Percentiles rank a stretch among this genome's conserved stretches.
These are phyloP conservation scores for Rhododendron molle DNA, from an alignment of 148 eudicot species.

Conservation along the genomic window DNA sequence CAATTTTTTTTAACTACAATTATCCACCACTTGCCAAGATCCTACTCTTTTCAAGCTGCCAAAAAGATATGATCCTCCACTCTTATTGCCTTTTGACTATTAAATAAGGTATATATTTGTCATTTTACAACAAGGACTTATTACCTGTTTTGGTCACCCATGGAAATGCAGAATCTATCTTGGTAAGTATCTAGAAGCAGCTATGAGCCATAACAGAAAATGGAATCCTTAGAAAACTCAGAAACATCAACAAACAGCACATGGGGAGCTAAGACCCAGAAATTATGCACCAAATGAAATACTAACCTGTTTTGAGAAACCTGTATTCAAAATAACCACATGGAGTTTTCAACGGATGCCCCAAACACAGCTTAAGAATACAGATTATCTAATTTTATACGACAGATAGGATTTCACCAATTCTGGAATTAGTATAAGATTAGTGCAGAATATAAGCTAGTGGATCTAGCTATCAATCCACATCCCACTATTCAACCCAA, in stretches of 20 bases:
- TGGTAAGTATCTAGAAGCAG: not conserved
- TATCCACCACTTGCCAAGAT: not conserved
- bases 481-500: slow-evolving; percentile 3
- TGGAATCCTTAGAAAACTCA: not conserved
- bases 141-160: not conserved
- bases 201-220: not conserved
- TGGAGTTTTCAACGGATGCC: not conserved
- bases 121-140: not conserved
- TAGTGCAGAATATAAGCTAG: not conserved
- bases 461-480: not conserved
- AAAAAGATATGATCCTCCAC: not conserved
- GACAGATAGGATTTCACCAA: not conserved
- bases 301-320: not conserved
- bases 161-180: not conserved
- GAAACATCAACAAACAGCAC: not conserved
- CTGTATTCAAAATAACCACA: not conserved
- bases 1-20: not conserved
- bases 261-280: not conserved
- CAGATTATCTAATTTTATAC: not conserved
- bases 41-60: not conserved
- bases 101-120: not conserved
- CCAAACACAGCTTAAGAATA: not conserved
- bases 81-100: not conserved
- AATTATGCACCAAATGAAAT: not conserved
- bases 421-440: not conserved